phyloP scores from a whole-genome alignment of 306 rosid genomes.

The Canavalia gladiata region DNA sequence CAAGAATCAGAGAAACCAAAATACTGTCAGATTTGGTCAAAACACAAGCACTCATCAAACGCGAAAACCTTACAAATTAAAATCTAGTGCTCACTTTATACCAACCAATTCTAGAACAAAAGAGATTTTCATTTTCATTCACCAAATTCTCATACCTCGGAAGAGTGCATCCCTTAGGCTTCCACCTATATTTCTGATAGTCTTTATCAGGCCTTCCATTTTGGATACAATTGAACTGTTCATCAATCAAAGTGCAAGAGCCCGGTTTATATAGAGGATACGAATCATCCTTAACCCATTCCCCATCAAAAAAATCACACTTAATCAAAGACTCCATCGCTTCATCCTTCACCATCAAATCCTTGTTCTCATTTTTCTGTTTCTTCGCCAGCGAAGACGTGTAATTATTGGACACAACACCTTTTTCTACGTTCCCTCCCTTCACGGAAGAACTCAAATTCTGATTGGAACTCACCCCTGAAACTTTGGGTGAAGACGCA shows the following conservation, averaged over 20 bases:
- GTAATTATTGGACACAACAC: constrained; percentile 37
- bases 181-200: constrained; percentile 81
- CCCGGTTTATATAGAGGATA: constrained; percentile 82
- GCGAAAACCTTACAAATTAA: background rate
- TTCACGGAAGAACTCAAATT: constrained; percentile 33
- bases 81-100: background rate
- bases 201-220: constrained; percentile 85
- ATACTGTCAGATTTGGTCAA: constrained; percentile 1
- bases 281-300: constrained; percentile 82
- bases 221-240: constrained; percentile 75
- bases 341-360: constrained; percentile 40
- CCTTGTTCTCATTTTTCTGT: constrained; percentile 42
- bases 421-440: constrained; percentile 17
- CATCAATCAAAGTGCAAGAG: constrained; percentile 79
- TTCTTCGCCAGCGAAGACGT: constrained; percentile 55
- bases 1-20: background rate
- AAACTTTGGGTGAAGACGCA: constrained; percentile 28
- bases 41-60: constrained; percentile 32
- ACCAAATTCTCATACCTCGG: constrained; percentile 68
- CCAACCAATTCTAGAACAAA: background rate
- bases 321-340: constrained; percentile 61
- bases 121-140: background rate
- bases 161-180: constrained; percentile 78
- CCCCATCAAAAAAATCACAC: constrained; percentile 82
- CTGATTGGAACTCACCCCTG: constrained; percentile 38